phyloP scores from a whole-genome alignment of 2,329 filamentous ascomycete genomes.

The Sporothrix protearum region DNA sequence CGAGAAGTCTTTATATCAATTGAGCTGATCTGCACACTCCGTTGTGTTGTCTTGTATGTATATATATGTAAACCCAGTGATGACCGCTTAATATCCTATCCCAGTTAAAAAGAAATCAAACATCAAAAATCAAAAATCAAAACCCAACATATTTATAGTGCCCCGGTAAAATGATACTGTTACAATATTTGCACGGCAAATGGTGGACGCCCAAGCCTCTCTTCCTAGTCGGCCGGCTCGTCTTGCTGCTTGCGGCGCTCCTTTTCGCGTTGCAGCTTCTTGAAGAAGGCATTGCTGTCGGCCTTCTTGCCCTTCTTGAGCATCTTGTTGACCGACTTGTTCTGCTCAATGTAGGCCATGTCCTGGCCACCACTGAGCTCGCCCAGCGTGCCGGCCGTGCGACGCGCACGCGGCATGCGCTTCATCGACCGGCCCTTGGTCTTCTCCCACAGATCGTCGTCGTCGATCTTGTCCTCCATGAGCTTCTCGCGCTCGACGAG shows the following conservation, averaged over 20 bases:
- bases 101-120: not conserved
- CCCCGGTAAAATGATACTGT: not conserved
- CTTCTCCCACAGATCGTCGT: constrained; percentile 40
- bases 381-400: constrained; percentile 79
- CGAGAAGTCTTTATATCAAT: not conserved
- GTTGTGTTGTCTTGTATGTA: not conserved
- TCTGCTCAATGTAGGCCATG: constrained; percentile 93
- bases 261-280: constrained; percentile 61
- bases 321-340: constrained; percentile 66
- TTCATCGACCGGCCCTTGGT: constrained; percentile 26
- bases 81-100: not conserved
- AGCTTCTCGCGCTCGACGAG: constrained; percentile 66
- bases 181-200: not conserved
- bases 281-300: constrained; percentile 60
- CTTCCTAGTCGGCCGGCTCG: not conserved
- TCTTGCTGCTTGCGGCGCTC: constrained; percentile 40
- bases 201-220: not conserved
- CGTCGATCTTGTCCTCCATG: constrained; percentile 33
- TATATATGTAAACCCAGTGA: not conserved
- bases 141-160: not conserved
- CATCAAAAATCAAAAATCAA: not conserved
- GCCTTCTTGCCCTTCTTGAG: constrained; percentile 54
- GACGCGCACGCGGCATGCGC: constrained; percentile 50
- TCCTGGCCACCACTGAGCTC: constrained; percentile 88
- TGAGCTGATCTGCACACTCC: not conserved